A percentile compares a stretch with the other conserved stretches of the same genome.
Evolutionary conservation across 306 rosid genomes (phyloP).

Genomic region (Lathyrus tuberosus): DNA sequence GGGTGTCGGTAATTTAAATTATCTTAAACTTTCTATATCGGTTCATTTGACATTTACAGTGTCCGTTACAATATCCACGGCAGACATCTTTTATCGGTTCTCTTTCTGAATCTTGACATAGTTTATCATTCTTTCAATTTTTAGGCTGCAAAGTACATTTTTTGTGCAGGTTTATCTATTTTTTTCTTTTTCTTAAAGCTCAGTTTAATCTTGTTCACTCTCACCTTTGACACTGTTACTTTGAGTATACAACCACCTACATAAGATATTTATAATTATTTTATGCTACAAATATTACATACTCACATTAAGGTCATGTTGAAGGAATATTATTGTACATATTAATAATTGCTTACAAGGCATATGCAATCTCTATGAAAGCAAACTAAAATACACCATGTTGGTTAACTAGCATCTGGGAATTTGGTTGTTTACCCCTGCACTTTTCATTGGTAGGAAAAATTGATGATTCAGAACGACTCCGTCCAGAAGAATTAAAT

Average conservation of each 20-base stretch:
- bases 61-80: conserved; percentile 14
- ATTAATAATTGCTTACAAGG: conserved; percentile 19
- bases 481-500: conserved; percentile 95
- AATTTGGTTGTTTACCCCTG: conserved; percentile 1
- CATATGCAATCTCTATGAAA: conserved; percentile 28
- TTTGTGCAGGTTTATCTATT: conserved; percentile 22
- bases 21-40: conserved; percentile 22
- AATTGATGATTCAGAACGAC: conserved; percentile 83
- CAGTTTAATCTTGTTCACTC: conserved; percentile 3
- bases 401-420: conserved; percentile 15
- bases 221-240: conserved; percentile 22
- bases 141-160: conserved; percentile 1
- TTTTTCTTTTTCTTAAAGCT: conserved; percentile 16
- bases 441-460: conserved; percentile 51
- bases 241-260: background rate
- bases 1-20: conserved; percentile 60
- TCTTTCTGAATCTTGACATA: conserved; percentile 13
- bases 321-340: conserved; percentile 15
- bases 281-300: background rate
- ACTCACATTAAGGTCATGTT: conserved; percentile 12
- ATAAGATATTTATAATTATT: conserved; percentile 12
- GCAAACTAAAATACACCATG: conserved; percentile 11
- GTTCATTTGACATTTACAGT: conserved; percentile 26
- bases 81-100: conserved; percentile 25
- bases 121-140: background rate